These are phyloP conservation scores for Evernia prunastri DNA, from an alignment of 495 filamentous ascomycete species.

Conservation along the genomic window DNA sequence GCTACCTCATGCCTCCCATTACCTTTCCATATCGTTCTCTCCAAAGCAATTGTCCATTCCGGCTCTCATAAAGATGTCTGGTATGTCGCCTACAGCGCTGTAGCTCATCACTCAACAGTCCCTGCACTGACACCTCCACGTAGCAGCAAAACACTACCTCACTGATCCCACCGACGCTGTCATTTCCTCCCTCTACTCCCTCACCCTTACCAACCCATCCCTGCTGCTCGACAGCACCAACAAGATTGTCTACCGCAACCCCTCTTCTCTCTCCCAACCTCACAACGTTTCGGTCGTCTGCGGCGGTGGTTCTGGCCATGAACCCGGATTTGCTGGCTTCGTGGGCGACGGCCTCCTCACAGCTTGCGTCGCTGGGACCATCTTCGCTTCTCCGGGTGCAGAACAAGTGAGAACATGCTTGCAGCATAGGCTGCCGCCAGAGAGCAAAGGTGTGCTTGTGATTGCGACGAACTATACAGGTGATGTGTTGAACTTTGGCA, in stretches of 20 bases:
- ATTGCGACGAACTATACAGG: conserved; percentile 62
- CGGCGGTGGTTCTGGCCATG: conserved; percentile 89
- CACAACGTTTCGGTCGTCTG: conserved; percentile 72
- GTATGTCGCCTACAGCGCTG: conserved; percentile 4
- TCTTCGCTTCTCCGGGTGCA: conserved; percentile 84
- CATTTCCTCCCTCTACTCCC: conserved; percentile 63
- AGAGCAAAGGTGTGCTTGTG: conserved; percentile 63
- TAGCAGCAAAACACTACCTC: conserved; percentile 80
- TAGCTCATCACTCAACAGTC: not conserved
- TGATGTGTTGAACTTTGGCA: conserved; percentile 91
- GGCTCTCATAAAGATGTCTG: conserved; percentile 14
- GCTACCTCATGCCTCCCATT: not conserved
- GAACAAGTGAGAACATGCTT: conserved; percentile 80
- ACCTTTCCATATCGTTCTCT: not conserved
- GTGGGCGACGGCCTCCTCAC: conserved; percentile 70
- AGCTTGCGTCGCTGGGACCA: conserved; percentile 82
- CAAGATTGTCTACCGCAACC: conserved; percentile 81
- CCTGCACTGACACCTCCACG: not conserved
- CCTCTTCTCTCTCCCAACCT: conserved; percentile 33
- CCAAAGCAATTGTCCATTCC: not conserved
- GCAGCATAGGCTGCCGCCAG: conserved; percentile 59
- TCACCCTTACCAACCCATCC: conserved; percentile 80
- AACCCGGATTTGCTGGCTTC: conserved; percentile 77
- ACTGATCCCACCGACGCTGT: conserved; percentile 78
- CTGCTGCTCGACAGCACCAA: conserved; percentile 70